Percentiles rank a stretch among this genome's conserved stretches.
Evolutionary conservation across 345 rosid genomes (phyloP).

Genomic region (Salix dunnii): DNA sequence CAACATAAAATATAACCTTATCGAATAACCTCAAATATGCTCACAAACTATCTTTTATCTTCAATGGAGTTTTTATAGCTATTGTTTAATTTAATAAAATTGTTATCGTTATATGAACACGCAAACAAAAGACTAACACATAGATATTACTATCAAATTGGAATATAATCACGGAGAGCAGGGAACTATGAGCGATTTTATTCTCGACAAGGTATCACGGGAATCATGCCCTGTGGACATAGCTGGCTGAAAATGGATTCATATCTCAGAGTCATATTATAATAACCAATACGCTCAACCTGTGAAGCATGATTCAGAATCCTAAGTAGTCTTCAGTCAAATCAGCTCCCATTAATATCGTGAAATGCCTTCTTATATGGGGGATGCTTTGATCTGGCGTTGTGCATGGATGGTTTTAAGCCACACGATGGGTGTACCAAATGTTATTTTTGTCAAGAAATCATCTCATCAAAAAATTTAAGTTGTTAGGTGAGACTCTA

Average conservation of each 20-base stretch:
- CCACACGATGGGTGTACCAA: not conserved
- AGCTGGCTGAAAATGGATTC: not conserved
- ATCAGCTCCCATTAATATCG: not conserved
- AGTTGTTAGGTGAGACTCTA: too few relatives aligned
- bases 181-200: not conserved
- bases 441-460: too few relatives aligned
- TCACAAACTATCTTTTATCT: too few relatives aligned
- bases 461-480: too few relatives aligned
- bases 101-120: not conserved
- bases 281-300: not conserved
- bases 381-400: not conserved
- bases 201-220: not conserved
- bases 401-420: not conserved
- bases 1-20: too few relatives aligned
- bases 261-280: not conserved
- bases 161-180: not conserved
- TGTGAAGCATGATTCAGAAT: not conserved
- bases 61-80: too few relatives aligned
- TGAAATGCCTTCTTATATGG: not conserved
- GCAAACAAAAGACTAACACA: not conserved
- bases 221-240: not conserved
- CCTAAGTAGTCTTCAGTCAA: not conserved
- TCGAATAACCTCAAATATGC: too few relatives aligned
- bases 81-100: too few relatives aligned
- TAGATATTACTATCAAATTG: not conserved